Evolutionary conservation across 2,329 filamentous ascomycete species (phyloP).

Genomic region (Colletotrichum echinochloae): DNA sequence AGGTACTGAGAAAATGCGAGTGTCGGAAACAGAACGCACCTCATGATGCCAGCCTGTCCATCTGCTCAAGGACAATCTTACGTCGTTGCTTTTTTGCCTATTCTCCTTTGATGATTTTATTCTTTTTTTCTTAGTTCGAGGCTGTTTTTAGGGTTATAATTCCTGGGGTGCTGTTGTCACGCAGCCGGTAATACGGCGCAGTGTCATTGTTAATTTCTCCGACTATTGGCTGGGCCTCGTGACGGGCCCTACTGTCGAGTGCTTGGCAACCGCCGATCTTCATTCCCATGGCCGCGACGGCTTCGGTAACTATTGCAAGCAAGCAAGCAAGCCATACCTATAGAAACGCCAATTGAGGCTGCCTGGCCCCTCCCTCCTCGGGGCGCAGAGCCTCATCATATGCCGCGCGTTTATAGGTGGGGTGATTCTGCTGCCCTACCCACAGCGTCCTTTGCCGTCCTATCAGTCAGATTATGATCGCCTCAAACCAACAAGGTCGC

Average conservation of each 20-base stretch:
- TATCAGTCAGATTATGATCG: constrained; percentile 29
- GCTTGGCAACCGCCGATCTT: constrained; percentile 18
- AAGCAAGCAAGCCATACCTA: neutral
- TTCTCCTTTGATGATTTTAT: neutral
- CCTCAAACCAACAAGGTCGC: constrained; percentile 6
- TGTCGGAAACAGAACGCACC: neutral
- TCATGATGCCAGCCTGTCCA: neutral
- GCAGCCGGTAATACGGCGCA: neutral
- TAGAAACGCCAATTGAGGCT: neutral
- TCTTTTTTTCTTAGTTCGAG: neutral
- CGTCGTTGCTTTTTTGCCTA: constrained; percentile 13
- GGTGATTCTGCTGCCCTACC: neutral
- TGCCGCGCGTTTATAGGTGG: too few species aligned
- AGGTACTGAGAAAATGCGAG: too few species aligned
- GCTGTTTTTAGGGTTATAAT: neutral
- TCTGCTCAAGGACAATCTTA: neutral
- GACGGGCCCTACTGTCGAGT: neutral
- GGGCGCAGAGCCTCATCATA: constrained; percentile 19
- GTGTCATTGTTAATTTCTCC: neutral
- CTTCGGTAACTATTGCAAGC: neutral
- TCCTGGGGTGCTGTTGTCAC: neutral
- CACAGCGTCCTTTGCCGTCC: constrained; percentile 8
- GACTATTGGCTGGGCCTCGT: constrained; percentile 9
- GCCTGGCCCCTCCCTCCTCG: neutral
- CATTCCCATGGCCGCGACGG: neutral